A percentile compares a stretch with the other conserved stretches of the same genome.
Evolutionary conservation across 768 basidiomycete genomes (phyloP).

Genomic region (Heimioporus sp.): DNA sequence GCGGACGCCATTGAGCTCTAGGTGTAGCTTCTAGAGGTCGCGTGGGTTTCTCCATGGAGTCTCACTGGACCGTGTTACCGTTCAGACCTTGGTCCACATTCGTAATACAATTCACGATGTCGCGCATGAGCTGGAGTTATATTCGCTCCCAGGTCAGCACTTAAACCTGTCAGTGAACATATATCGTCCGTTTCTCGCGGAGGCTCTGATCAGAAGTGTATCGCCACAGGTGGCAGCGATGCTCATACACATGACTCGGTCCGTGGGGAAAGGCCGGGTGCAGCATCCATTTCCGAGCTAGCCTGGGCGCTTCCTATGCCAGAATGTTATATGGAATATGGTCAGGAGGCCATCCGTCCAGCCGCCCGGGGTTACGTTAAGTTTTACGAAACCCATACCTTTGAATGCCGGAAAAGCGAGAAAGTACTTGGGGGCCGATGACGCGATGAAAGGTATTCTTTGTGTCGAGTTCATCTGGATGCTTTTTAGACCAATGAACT

Average conservation of each 20-base stretch:
- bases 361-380: constrained; percentile 59
- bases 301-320: constrained; percentile 54
- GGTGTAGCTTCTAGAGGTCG: constrained; percentile 69
- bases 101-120: constrained; percentile 66
- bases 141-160: constrained; percentile 55
- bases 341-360: constrained; percentile 72
- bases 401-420: constrained; percentile 49
- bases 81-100: constrained; percentile 60
- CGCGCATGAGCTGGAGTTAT: constrained; percentile 66
- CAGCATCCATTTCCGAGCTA: constrained; percentile 10
- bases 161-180: constrained; percentile 35
- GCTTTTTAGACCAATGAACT: constrained; percentile 56
- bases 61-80: constrained; percentile 61
- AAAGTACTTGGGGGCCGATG: constrained; percentile 35
- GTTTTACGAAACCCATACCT: constrained; percentile 53
- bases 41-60: constrained; percentile 50
- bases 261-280: constrained; percentile 29
- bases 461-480: constrained; percentile 45
- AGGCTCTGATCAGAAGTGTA: not conserved
- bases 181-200: not conserved
- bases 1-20: constrained; percentile 57
- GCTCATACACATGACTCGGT: constrained; percentile 69
- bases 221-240: constrained; percentile 45
- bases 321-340: constrained; percentile 66
- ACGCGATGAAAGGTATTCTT: constrained; percentile 37